A percentile compares a stretch with the other conserved stretches of the same genome.
Conservation (phyloP, 2,329 filamentous ascomycete species). For the Sordariomycetes sp. region DNA sequence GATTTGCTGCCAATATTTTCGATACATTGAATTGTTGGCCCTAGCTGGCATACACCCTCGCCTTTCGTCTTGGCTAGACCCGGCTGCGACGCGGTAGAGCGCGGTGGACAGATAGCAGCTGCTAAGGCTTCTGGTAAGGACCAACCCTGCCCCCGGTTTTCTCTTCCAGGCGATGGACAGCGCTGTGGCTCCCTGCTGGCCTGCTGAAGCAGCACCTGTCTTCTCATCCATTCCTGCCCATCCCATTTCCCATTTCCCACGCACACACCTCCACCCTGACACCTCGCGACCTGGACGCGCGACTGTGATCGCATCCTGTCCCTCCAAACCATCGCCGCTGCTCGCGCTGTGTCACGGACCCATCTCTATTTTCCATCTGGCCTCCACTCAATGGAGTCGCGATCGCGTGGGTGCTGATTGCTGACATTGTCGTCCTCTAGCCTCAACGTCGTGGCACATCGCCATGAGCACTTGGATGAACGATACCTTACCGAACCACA, state of each 20-base stretch:
- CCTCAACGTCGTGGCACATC: slow-evolving; percentile 18
- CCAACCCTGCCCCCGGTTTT: slow-evolving; percentile 1
- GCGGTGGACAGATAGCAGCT: not conserved
- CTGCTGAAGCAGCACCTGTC: slow-evolving; percentile 2
- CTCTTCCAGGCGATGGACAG: not conserved
- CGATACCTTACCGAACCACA: slow-evolving; percentile 60
- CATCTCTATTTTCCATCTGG: slow-evolving; percentile 28
- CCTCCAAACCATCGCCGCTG: slow-evolving; percentile 21
- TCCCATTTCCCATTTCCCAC: slow-evolving; percentile 9
- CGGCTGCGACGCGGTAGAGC: not conserved
- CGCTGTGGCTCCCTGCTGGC: not conserved
- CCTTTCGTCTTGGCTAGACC: not conserved
- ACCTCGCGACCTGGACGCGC: slow-evolving; percentile 34
- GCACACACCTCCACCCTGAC: slow-evolving; percentile 21
- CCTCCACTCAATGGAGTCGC: slow-evolving; percentile 27
- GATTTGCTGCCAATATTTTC: not conserved
- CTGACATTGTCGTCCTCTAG: slow-evolving; percentile 30
- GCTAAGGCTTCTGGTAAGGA: slow-evolving; percentile 1
- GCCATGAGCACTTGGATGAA: slow-evolving; percentile 69
- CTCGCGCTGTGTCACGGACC: slow-evolving; percentile 35
- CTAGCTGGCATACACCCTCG: not conserved
- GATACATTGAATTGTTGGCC: not conserved
- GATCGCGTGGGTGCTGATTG: slow-evolving; percentile 27
- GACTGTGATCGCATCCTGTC: slow-evolving; percentile 16
- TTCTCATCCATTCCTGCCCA: slow-evolving; percentile 2